Percentiles rank a stretch among this genome's conserved stretches.
These are phyloP conservation scores for Wallacemonas sp. DNA, from an alignment of 208 protist genomes.

Conservation along the genomic window DNA sequence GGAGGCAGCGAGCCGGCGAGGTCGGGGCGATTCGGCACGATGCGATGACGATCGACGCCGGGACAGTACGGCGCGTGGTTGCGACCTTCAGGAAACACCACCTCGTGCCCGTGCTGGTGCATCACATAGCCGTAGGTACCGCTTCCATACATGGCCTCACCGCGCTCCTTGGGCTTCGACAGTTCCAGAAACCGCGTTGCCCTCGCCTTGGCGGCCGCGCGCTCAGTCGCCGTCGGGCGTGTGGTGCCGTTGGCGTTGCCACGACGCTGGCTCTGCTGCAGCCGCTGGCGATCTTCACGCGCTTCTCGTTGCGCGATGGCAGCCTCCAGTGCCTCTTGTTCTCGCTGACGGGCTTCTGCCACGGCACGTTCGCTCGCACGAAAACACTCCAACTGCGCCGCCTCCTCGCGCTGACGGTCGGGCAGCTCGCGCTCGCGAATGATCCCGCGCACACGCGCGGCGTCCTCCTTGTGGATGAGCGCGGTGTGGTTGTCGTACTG, in stretches of 20 bases:
- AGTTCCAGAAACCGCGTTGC: constrained; percentile 38
- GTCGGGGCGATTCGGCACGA: constrained; percentile 49
- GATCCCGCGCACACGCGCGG: constrained; percentile 49
- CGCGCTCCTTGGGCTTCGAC: constrained; percentile 35
- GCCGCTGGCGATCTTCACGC: constrained; percentile 21
- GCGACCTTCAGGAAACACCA: constrained; percentile 46
- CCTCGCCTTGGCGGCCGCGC: constrained; percentile 12
- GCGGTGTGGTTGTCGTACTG: constrained; percentile 60
- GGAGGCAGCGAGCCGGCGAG: constrained; percentile 26
- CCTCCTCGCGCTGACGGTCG: constrained; percentile 19
- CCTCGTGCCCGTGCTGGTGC: constrained; percentile 31
- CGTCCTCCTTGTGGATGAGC: constrained; percentile 62
- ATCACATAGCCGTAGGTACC: constrained; percentile 46
- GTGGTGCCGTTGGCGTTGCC: background rate
- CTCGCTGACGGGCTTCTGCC: constrained; percentile 13
- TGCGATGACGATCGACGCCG: constrained; percentile 80
- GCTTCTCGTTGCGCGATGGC: constrained; percentile 19
- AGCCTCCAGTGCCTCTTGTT: constrained; percentile 15
- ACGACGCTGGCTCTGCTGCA: constrained; percentile 9
- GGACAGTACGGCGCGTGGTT: constrained; percentile 53
- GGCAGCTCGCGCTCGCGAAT: constrained; percentile 15
- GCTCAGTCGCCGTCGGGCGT: constrained; percentile 10
- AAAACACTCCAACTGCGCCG: constrained; percentile 27
- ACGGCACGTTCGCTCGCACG: constrained; percentile 20
- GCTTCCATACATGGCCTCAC: constrained; percentile 17